Base-by-base conservation (phyloP, 2,329 filamentous ascomycete genomes). In the Ceratocystis diversiconidia region DNA sequence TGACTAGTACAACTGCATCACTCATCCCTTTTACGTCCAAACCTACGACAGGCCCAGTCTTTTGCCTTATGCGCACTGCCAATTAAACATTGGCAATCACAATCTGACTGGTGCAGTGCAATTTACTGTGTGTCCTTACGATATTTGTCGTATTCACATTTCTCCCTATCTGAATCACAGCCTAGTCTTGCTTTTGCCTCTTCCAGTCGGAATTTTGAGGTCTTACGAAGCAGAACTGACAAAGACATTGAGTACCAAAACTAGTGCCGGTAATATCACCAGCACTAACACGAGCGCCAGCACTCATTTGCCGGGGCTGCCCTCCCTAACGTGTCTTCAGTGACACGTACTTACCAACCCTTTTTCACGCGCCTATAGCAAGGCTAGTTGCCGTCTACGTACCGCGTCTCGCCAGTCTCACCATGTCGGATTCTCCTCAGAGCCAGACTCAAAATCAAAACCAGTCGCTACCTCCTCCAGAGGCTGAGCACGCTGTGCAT, bases 401-500 rank as follows among this genome's bases (percentile, higher is more conserved):
- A 59, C 5, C 55, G 30, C 55, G 30, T 32, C 7, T 17, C 55
- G 22, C 46, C 22, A 50, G 15, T 59, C 17, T 59, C 50, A 43
- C 7, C 41, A 94, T 96, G 92, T 95, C 92, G 82, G 89, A 84
- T 78, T 84, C 82, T 79, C 81, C 82, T 78, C 82, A 90, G 85
- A 63, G 61, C 48, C 66, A 67, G 30, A 91, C 88, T 85, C 90
- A 91, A 82, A 55, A 55, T 25, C 50, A 91, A 82, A 59, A 59
- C 30, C 55, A 59, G 30, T 7, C 55, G 55, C 55, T 59, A 17
- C 55, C 55, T 59, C 86, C 89, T 75, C 94, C 95, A 83, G 90
- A 95, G 81, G 89, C 91, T 82, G 92, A 96, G 83, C 88, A 87
- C 83, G 87, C 85, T 84, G 88, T 84, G 84, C 89, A 90, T 82